Conservation (phyloP, 2,329 filamentous ascomycete species). For the Lomentospora prolificans region DNA sequence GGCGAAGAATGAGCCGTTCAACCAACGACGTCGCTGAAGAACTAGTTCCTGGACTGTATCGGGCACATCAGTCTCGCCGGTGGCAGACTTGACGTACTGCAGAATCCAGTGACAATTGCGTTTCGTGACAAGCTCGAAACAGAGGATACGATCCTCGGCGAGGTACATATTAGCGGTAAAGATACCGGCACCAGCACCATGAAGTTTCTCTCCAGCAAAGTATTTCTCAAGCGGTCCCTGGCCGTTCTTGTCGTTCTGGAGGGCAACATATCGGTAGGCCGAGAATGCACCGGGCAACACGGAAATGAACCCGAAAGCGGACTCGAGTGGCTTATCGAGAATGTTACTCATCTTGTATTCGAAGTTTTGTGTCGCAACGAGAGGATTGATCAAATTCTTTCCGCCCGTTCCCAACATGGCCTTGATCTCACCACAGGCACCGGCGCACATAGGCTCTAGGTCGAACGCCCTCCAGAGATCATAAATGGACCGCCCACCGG, state of each 20-base stretch:
- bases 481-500: conserved; percentile 90
- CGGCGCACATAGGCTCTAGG: conserved; percentile 92
- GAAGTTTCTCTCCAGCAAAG: conserved; percentile 93
- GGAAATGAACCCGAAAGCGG: conserved; percentile 94
- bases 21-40: conserved; percentile 88
- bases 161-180: conserved; percentile 99
- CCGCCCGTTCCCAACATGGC: conserved; percentile 83
- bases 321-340: conserved; percentile 93
- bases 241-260: conserved; percentile 94
- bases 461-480: conserved; percentile 98
- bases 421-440: conserved; percentile 97
- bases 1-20: conserved; percentile 97
- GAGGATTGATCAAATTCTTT: conserved; percentile 81
- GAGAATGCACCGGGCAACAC: conserved; percentile 96
- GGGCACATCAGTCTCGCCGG: conserved; percentile 92
- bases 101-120: conserved; percentile 95
- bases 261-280: conserved; percentile 88
- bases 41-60: conserved; percentile 92
- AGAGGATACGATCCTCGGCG: conserved; percentile 96
- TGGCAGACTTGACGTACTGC: conserved; percentile 96
- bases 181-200: conserved; percentile 82
- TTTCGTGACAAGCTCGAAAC: conserved; percentile 96
- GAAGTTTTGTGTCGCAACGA: conserved; percentile 95
- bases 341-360: conserved; percentile 99
- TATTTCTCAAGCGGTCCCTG: conserved; percentile 92